Evolutionary conservation across 2,329 filamentous ascomycete genomes (phyloP).

Genomic region (Cladosporium austrohemisphaericum): DNA sequence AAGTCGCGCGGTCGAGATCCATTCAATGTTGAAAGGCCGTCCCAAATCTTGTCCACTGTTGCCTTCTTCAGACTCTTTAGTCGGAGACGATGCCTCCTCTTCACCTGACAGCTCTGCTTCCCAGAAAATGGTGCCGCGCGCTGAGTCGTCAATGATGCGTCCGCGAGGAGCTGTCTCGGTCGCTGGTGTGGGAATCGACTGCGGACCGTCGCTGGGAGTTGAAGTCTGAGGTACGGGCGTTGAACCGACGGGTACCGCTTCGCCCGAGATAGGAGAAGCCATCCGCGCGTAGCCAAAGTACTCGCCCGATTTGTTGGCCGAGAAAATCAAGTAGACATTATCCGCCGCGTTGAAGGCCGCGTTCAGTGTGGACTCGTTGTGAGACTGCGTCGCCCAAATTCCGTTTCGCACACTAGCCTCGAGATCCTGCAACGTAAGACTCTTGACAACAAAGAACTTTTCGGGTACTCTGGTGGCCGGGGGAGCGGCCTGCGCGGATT

Average conservation of each 20-base stretch:
- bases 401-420: constrained; percentile 83
- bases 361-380: constrained; percentile 84
- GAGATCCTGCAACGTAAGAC: constrained; percentile 83
- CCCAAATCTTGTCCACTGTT: constrained; percentile 69
- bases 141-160: constrained; percentile 86
- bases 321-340: constrained; percentile 89
- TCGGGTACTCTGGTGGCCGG: constrained; percentile 52
- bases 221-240: constrained; percentile 23
- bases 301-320: constrained; percentile 94
- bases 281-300: constrained; percentile 95
- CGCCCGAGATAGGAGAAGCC: constrained; percentile 73
- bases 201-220: constrained; percentile 44
- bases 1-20: constrained; percentile 77
- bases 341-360: constrained; percentile 76
- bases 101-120: constrained; percentile 67
- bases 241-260: background rate
- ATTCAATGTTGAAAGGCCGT: constrained; percentile 86
- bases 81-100: constrained; percentile 29
- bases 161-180: constrained; percentile 76
- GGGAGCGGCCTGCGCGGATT: background rate
- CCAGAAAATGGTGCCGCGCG: constrained; percentile 96
- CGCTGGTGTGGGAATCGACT: constrained; percentile 74
- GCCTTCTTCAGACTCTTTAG: constrained; percentile 34
- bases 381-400: constrained; percentile 90
- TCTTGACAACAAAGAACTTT: constrained; percentile 90